Percentiles rank a stretch among this genome's conserved stretches.
phyloP scores from a whole-genome alignment of 495 filamentous ascomycete genomes.

The Bathelium albidoporum region DNA sequence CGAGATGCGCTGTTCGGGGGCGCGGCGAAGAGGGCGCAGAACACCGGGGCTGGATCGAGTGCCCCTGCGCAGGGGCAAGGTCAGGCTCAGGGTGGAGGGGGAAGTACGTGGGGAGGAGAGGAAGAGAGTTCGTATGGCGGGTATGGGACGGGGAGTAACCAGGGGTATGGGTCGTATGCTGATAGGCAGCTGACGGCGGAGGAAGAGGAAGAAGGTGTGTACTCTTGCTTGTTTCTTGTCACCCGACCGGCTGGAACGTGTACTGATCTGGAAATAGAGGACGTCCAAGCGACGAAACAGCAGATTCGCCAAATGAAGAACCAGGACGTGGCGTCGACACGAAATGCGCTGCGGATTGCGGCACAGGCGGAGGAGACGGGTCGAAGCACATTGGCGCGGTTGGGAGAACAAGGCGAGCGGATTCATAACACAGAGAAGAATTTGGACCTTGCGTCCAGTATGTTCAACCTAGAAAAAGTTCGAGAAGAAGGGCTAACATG shows the following conservation, averaged over 20 bases:
- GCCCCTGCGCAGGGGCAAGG: slow-evolving; percentile 5
- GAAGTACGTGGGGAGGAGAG: slow-evolving; percentile 30
- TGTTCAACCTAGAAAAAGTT: not conserved
- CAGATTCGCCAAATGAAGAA: slow-evolving; percentile 69
- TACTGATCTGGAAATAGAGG: slow-evolving; percentile 38
- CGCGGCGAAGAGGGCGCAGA: slow-evolving; percentile 33
- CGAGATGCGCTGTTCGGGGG: slow-evolving; percentile 48
- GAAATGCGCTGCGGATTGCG: slow-evolving; percentile 56
- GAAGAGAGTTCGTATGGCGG: slow-evolving; percentile 38
- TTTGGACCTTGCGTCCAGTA: slow-evolving; percentile 38
- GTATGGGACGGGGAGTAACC: not conserved
- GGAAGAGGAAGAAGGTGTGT: slow-evolving; percentile 30
- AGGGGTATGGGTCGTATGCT: slow-evolving; percentile 48
- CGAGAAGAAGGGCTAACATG: slow-evolving; percentile 19
- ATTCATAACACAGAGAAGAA: slow-evolving; percentile 70
- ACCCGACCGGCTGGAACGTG: no score
- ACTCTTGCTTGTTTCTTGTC: no score
- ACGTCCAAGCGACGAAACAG: slow-evolving; percentile 56
- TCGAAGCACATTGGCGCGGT: slow-evolving; percentile 53
- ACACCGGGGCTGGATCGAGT: no score
- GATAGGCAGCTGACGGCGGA: slow-evolving; percentile 67
- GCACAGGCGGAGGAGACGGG: slow-evolving; percentile 64
- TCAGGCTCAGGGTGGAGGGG: slow-evolving; percentile 11
- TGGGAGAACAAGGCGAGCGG: slow-evolving; percentile 64
- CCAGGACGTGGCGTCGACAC: slow-evolving; percentile 59